These are phyloP conservation scores for Coemansia sp. DNA, from an alignment of 192 early-diverging fungal genomes.

Conservation along the genomic window DNA sequence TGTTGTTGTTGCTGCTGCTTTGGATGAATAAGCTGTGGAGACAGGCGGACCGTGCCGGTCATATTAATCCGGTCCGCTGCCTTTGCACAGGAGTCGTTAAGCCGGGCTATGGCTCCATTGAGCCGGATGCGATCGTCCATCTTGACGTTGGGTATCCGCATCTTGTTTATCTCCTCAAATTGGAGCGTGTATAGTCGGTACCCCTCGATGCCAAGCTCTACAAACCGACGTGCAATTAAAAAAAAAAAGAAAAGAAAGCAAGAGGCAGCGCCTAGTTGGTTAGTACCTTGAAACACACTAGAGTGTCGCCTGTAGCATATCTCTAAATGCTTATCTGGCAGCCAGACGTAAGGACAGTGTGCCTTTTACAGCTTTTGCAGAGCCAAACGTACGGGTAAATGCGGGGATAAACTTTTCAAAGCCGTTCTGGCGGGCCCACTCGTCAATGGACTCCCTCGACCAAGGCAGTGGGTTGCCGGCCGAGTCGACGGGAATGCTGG, in stretches of 20 bases:
- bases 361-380: neutral
- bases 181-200: constrained; percentile 39
- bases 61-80: constrained; percentile 37
- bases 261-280: neutral
- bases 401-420: constrained; percentile 41
- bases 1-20: constrained; percentile 2
- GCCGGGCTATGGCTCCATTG: constrained; percentile 43
- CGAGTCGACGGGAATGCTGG: constrained; percentile 30
- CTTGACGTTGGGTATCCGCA: constrained; percentile 34
- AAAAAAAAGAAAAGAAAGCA: neutral
- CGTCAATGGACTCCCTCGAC: constrained; percentile 39
- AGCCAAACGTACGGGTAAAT: constrained; percentile 36
- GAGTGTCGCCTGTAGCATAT: too few species aligned
- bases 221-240: neutral
- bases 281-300: neutral
- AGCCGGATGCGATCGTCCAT: constrained; percentile 50
- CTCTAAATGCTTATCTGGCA: too few species aligned
- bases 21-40: neutral
- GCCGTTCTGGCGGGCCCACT: constrained; percentile 33
- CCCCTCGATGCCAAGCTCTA: constrained; percentile 47
- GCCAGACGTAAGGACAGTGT: neutral
- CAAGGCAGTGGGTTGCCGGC: constrained; percentile 39
- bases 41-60: constrained; percentile 19
- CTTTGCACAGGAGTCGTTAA: constrained; percentile 29
- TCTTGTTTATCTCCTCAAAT: constrained; percentile 38